These are phyloP conservation scores for Jackrogersella minutella DNA, from an alignment of 495 filamentous ascomycete genomes.

Conservation along the genomic window DNA sequence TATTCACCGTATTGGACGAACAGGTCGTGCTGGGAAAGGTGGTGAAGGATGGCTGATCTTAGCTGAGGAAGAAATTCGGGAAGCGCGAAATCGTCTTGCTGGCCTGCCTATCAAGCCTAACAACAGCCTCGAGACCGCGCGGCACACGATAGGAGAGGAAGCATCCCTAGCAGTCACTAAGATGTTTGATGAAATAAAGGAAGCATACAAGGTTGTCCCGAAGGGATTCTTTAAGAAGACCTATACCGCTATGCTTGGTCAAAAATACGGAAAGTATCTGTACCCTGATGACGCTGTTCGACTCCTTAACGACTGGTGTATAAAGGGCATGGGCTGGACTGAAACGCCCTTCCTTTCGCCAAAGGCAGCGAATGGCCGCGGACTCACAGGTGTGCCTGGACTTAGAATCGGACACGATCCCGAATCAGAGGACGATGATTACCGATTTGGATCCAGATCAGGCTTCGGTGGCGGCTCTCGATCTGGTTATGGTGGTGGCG, in stretches of 20 bases:
- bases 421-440: slow-evolving; percentile 17
- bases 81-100: slow-evolving; percentile 59
- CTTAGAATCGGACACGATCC: slow-evolving; percentile 53
- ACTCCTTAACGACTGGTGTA: slow-evolving; percentile 68
- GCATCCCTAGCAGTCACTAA: slow-evolving; percentile 46
- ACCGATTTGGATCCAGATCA: not conserved
- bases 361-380: slow-evolving; percentile 56
- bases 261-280: slow-evolving; percentile 43
- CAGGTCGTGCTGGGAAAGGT: slow-evolving; percentile 71
- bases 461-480: not conserved
- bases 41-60: slow-evolving; percentile 85
- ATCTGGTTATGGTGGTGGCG: not conserved
- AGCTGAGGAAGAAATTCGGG: slow-evolving; percentile 63
- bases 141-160: slow-evolving; percentile 54
- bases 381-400: slow-evolving; percentile 53
- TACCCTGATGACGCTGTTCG: slow-evolving; percentile 54
- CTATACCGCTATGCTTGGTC: slow-evolving; percentile 62
- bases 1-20: slow-evolving; percentile 86
- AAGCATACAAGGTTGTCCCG: slow-evolving; percentile 45
- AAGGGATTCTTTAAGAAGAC: slow-evolving; percentile 42
- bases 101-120: slow-evolving; percentile 73
- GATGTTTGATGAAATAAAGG: slow-evolving; percentile 49
- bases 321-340: slow-evolving; percentile 67
- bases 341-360: slow-evolving; percentile 61
- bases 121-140: slow-evolving; percentile 54